Base-by-base conservation (phyloP, 768 basidiomycete genomes). In the Kwoniella bestiolae region DNA sequence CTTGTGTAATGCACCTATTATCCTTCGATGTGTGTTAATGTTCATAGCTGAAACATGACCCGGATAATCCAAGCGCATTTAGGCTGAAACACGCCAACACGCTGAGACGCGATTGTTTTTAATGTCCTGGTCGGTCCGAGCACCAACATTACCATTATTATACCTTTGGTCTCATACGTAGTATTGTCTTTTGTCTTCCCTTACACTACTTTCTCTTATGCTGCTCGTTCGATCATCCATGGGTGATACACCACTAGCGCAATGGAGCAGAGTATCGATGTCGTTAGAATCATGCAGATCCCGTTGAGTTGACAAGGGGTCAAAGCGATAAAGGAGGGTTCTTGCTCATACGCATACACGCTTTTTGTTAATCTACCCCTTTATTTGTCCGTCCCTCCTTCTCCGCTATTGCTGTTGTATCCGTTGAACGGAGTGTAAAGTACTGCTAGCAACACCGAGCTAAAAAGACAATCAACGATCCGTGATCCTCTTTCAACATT, bases 361-460 rank as follows among this genome's bases (percentile, higher is more conserved):
- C 8, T 61, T 47, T 38, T 46, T 44, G 23, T 64, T 35, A 51
- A 21, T 29, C n/a, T 51, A 51, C 26, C 53, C n/a, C 18, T 56
- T 28, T 46, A 32, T 28, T 44, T 32, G 11, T 59, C 26, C 32
- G 31, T 45, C 51, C 56, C 34, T 52, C 51, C 9, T 16, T 3
- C 16, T 52, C 26, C 46, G 18, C 46, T 49, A 41, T 18, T 18
- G 38, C 38, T 41, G 38, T 41, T 9, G 38, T 41, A 41, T 41
- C 38, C 38, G 11, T 41, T 41, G 38, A 41, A 41, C 38, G 38
- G 38, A 41, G 38, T 41, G 38, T 38, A 38, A 2, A 38, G 6
- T 5, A 2, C 35, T 1, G 38, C 38, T 18, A 46, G 11, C 57
- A n/a, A 23, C 57, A 12, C 56, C 35, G 29, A 34, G 23, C 23